Evolutionary conservation across 345 rosid genomes (phyloP).

Genomic region (Populus davidiana): DNA sequence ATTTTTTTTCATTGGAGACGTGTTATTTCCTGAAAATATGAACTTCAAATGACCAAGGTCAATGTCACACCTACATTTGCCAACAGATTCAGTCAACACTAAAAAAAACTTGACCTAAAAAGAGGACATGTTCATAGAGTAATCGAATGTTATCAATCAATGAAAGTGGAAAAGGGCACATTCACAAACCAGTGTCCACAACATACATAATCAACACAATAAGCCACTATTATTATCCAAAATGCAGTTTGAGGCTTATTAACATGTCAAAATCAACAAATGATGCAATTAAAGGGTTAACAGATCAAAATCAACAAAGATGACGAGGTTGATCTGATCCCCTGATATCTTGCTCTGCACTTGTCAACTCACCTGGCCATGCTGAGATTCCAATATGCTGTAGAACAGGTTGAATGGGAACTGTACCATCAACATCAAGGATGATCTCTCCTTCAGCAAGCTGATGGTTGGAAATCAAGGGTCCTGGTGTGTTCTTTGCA

Average conservation of each 20-base stretch:
- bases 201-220: too few species aligned
- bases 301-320: slow-evolving; percentile 2
- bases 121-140: too few species aligned
- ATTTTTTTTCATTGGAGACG: not conserved
- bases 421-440: slow-evolving; percentile 79
- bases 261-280: not conserved
- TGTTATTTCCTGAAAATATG: not conserved
- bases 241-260: too few species aligned
- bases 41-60: not conserved
- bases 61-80: not conserved
- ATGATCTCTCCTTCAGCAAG: slow-evolving; percentile 83
- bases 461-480: slow-evolving; percentile 55
- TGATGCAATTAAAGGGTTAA: not conserved
- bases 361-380: slow-evolving; percentile 74
- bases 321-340: not conserved
- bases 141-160: too few species aligned
- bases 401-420: slow-evolving; percentile 84
- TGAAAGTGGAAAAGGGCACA: too few species aligned
- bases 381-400: slow-evolving; percentile 93
- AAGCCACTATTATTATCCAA: too few species aligned
- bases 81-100: not conserved
- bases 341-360: not conserved
- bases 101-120: not conserved
- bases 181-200: too few species aligned
- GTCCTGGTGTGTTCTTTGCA: slow-evolving; percentile 50